These are phyloP conservation scores for Alternaria metachromatica DNA, from an alignment of 2,329 filamentous ascomycete species.

Conservation along the genomic window DNA sequence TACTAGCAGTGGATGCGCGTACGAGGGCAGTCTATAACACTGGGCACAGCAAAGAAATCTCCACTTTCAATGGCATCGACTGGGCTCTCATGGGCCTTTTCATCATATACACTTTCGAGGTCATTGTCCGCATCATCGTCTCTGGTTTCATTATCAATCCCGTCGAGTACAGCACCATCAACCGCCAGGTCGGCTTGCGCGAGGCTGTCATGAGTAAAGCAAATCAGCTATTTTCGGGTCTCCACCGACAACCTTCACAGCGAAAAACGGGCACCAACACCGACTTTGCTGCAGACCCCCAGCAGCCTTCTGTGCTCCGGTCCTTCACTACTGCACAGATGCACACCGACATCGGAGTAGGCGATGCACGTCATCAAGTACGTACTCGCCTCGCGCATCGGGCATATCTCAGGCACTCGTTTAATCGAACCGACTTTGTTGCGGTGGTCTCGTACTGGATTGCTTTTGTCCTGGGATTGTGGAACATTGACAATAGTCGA, in stretches of 20 bases:
- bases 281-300: conserved; percentile 37
- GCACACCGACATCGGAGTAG: conserved; percentile 58
- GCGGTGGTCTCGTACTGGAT: conserved; percentile 97
- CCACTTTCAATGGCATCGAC: conserved; percentile 77
- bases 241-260: conserved; percentile 74
- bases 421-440: conserved; percentile 93
- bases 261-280: conserved; percentile 55
- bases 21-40: conserved; percentile 70
- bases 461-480: conserved; percentile 75
- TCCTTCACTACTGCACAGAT: conserved; percentile 77
- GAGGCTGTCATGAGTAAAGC: conserved; percentile 79
- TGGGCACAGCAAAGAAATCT: conserved; percentile 54
- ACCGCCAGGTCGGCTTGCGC: conserved; percentile 75
- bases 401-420: conserved; percentile 92
- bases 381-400: conserved; percentile 85
- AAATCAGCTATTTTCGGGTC: conserved; percentile 74
- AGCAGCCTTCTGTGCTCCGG: conserved; percentile 72
- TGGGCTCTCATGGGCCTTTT: conserved; percentile 85
- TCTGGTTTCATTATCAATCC: conserved; percentile 94
- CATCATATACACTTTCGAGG: conserved; percentile 85
- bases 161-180: conserved; percentile 87
- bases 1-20: conserved; percentile 85
- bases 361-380: conserved; percentile 77
- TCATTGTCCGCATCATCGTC: conserved; percentile 83
- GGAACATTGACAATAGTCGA: conserved; percentile 69